Conservation (phyloP, 176 grass and related monocot species). For the Carex littledalei region DNA sequence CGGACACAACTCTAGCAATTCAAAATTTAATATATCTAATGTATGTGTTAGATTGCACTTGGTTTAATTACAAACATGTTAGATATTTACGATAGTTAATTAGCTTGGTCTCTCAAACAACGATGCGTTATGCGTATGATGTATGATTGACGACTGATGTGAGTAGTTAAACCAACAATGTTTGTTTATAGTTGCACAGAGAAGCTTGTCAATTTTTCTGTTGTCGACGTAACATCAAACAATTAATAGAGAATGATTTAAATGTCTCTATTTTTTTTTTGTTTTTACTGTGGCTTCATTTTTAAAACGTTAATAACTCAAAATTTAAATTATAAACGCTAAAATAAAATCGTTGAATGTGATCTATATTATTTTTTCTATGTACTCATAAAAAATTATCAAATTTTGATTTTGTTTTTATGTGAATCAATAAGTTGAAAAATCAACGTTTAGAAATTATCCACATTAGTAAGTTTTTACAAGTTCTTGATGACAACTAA, state of each 20-base stretch:
- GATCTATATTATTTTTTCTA: no score
- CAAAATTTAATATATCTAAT: neutral
- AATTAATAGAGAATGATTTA: neutral
- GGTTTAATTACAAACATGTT: neutral
- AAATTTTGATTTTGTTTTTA: no score
- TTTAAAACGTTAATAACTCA: no score
- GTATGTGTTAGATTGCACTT: neutral
- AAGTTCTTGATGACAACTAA: no score
- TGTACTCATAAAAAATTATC: no score
- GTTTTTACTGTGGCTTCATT: accelerated
- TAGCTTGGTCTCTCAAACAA: neutral
- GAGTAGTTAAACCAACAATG: neutral
- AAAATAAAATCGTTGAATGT: no score
- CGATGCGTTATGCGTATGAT: neutral
- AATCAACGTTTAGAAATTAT: no score
- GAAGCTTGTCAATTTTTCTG: neutral
- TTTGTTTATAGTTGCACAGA: neutral
- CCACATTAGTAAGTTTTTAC: no score
- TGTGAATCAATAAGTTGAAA: no score
- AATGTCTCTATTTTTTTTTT: no score
- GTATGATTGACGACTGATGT: neutral
- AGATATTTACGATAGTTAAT: neutral
- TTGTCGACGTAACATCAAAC: neutral
- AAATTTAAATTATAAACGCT: no score
- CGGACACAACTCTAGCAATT: no score